phyloP scores from a whole-genome alignment of 2,329 filamentous ascomycete species.

The Botryosphaeria agaves region DNA sequence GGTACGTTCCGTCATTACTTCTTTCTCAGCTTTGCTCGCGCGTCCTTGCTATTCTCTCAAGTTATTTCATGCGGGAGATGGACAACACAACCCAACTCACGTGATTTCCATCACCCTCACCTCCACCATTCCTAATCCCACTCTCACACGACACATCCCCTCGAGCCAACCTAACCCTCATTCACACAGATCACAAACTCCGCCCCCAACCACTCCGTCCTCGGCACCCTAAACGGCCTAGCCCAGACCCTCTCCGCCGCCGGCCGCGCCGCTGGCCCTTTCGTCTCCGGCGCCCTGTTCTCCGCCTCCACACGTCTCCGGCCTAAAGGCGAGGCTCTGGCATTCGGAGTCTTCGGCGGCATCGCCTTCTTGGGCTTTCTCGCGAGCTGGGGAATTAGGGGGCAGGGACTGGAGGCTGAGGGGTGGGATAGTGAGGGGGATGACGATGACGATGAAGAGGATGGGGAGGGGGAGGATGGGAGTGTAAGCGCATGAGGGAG shows the following conservation, averaged over 20 bases:
- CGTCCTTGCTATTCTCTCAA: not conserved
- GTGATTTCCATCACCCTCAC: too few species aligned
- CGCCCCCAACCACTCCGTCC: conserved; percentile 64
- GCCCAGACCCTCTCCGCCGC: conserved; percentile 88
- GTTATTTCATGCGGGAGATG: too few species aligned
- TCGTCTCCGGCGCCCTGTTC: conserved; percentile 75
- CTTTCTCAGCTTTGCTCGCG: not conserved
- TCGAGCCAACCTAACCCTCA: conserved; percentile 2
- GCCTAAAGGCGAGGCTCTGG: conserved; percentile 68
- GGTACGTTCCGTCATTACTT: conserved; percentile 31
- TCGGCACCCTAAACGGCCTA: conserved; percentile 83
- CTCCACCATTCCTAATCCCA: not conserved
- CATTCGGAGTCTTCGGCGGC: conserved; percentile 77
- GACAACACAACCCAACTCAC: too few species aligned
- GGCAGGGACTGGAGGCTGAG: conserved; percentile 40
- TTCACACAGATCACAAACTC: conserved; percentile 69
- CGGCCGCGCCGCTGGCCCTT: conserved; percentile 74
- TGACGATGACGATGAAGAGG: conserved; percentile 25
- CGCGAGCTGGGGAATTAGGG: conserved; percentile 60
- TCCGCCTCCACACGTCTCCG: conserved; percentile 55
- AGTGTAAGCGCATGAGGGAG: too few species aligned
- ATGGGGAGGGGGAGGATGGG: conserved; percentile 11
- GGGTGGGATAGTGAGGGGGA: conserved; percentile 32
- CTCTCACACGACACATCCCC: not conserved
- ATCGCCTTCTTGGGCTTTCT: conserved; percentile 67